Conservation (phyloP, 257 asterid genomes). For the Salvia rosmarinus region DNA sequence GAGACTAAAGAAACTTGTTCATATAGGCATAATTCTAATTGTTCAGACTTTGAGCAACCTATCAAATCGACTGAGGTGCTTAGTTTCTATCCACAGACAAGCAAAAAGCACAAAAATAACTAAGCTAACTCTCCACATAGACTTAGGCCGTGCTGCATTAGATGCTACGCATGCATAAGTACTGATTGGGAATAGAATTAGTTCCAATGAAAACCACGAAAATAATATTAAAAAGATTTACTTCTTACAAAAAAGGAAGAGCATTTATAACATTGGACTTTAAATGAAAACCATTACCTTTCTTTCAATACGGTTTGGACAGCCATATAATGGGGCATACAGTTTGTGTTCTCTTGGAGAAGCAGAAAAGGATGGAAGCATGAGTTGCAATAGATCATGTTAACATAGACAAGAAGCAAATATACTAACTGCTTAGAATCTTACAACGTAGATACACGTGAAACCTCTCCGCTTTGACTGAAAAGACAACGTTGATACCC, state of each 20-base stretch:
- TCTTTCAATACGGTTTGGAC: constrained; percentile 50
- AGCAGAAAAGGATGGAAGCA: constrained; percentile 27
- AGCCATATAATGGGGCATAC: constrained; percentile 47
- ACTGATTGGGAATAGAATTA: constrained; percentile 19
- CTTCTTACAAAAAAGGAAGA: not conserved
- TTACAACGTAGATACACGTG: constrained; percentile 49
- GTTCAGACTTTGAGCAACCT: constrained; percentile 26
- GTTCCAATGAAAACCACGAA: constrained; percentile 23
- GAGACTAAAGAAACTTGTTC: constrained; percentile 18
- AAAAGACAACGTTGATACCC: constrained; percentile 37
- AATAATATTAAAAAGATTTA: not conserved
- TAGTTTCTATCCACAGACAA: constrained; percentile 29
- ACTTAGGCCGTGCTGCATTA: constrained; percentile 4
- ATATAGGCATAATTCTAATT: constrained; percentile 10
- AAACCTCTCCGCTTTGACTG: constrained; percentile 47
- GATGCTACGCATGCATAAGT: not conserved
- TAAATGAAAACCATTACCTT: constrained; percentile 44
- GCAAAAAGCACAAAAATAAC: not conserved
- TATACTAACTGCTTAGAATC: constrained; percentile 28
- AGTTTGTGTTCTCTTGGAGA: constrained; percentile 47
- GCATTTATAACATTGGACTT: constrained; percentile 22
- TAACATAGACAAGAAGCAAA: constrained; percentile 4
- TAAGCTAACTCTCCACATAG: constrained; percentile 18
- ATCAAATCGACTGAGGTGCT: constrained; percentile 27
- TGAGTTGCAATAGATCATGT: constrained; percentile 23